These are phyloP conservation scores for Phytophthora pluvialis DNA, from an alignment of 352 stramenopile species.

Conservation along the genomic window DNA sequence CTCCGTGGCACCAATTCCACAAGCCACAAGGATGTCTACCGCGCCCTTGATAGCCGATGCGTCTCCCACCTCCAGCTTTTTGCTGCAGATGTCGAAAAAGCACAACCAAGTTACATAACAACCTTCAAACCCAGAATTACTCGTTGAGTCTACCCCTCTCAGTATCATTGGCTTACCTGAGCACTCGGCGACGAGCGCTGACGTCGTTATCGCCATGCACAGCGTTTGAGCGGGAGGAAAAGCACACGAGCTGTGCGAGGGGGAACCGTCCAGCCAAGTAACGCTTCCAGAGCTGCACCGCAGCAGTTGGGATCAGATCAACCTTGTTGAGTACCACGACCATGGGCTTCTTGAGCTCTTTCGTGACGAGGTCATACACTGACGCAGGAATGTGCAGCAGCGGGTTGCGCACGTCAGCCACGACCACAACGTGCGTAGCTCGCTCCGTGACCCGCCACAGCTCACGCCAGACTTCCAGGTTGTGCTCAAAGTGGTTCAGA, in stretches of 20 bases:
- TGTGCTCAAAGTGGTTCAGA: slow-evolving; percentile 89
- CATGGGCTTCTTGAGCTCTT: slow-evolving; percentile 79
- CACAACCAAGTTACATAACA: slow-evolving; percentile 1
- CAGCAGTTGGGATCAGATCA: slow-evolving; percentile 69
- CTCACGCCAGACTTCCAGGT: slow-evolving; percentile 86
- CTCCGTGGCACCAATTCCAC: slow-evolving; percentile 56
- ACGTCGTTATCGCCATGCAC: slow-evolving; percentile 74
- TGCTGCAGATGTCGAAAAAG: slow-evolving; percentile 36
- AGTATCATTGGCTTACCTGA: slow-evolving; percentile 43
- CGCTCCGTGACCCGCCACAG: slow-evolving; percentile 89
- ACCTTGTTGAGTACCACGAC: slow-evolving; percentile 89
- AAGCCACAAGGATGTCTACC: slow-evolving; percentile 72
- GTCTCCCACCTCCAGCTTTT: slow-evolving; percentile 83
- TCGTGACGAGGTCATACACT: slow-evolving; percentile 81
- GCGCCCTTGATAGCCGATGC: slow-evolving; percentile 67
- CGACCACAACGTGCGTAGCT: slow-evolving; percentile 78
- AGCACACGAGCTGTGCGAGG: slow-evolving; percentile 70
- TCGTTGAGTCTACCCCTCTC: neutral
- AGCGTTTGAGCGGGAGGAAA: slow-evolving; percentile 80
- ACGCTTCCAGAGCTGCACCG: slow-evolving; percentile 71
- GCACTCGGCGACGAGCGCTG: slow-evolving; percentile 66
- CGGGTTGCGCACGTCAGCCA: slow-evolving; percentile 84
- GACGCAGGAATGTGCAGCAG: slow-evolving; percentile 83
- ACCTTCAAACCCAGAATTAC: neutral
- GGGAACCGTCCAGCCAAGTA: slow-evolving; percentile 74